phyloP scores from a whole-genome alignment of 768 basidiomycete genomes.

The Boletus coccyginus region DNA sequence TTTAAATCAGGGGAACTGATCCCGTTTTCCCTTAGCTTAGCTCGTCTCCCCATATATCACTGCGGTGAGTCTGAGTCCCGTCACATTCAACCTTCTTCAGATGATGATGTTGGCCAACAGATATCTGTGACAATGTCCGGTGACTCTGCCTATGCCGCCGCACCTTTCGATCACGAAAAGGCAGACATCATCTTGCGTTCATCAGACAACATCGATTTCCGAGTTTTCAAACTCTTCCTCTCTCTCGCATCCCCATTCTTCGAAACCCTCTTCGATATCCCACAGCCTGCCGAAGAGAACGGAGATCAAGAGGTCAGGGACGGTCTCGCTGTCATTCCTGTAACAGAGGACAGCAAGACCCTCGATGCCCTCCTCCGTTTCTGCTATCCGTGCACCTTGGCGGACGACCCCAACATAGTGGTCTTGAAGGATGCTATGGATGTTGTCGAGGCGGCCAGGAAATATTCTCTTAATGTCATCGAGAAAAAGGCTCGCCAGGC shows the following conservation, averaged over 20 bases:
- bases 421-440: too few species aligned
- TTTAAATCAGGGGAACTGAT: too few species aligned
- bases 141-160: constrained; percentile 4
- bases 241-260: constrained; percentile 29
- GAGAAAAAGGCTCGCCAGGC: constrained; percentile 14
- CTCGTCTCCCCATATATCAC: not conserved
- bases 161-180: constrained; percentile 20
- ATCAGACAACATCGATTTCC: too few species aligned
- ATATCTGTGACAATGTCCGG: not conserved
- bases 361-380: too few species aligned
- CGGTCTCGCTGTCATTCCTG: too few species aligned
- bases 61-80: not conserved
- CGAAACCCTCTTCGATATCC: constrained; percentile 29
- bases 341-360: too few species aligned
- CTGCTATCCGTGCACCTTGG: too few species aligned
- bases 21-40: too few species aligned
- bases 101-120: not conserved
- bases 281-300: constrained; percentile 17
- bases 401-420: too few species aligned
- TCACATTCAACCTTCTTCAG: not conserved
- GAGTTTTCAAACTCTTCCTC: constrained; percentile 26
- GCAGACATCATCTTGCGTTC: constrained; percentile 27
- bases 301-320: constrained; percentile 3
- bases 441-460: constrained; percentile 14
- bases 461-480: constrained; percentile 14